Evolutionary conservation across 1,139 yeast species (phyloP).

Genomic region (Yamadazyma spencermartinsiae): DNA sequence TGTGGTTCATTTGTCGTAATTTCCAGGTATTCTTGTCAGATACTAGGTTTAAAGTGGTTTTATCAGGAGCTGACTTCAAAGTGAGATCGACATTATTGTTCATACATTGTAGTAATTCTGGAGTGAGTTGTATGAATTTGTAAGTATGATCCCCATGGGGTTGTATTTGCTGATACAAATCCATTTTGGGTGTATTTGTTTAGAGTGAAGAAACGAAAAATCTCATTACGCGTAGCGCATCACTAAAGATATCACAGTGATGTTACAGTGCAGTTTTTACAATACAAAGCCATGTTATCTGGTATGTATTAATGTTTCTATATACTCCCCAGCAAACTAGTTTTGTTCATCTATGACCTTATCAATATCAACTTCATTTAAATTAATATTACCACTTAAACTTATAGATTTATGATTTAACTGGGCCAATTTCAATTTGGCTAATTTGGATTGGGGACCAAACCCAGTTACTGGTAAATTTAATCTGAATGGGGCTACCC

Average conservation of each 20-base stretch:
- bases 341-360: constrained; percentile 62
- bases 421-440: constrained; percentile 45
- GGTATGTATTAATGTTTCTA: no score
- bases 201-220: not conserved
- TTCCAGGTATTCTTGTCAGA: constrained; percentile 59
- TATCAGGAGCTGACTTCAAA: constrained; percentile 47
- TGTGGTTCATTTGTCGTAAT: constrained; percentile 79
- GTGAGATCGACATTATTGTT: constrained; percentile 31
- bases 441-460: constrained; percentile 60
- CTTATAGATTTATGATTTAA: constrained; percentile 50
- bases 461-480: constrained; percentile 73
- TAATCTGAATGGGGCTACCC: constrained; percentile 69
- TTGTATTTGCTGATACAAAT: constrained; percentile 28
- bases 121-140: constrained; percentile 60
- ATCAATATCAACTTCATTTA: constrained; percentile 71
- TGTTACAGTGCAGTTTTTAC: no score
- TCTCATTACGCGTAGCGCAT: constrained; percentile 1
- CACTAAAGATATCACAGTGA: not conserved
- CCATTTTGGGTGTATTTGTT: constrained; percentile 1
- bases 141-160: constrained; percentile 32
- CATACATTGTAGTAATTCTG: constrained; percentile 49
- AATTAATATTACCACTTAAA: constrained; percentile 63
- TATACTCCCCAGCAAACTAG: constrained; percentile 20
- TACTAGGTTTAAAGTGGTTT: constrained; percentile 60
- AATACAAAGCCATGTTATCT: no score